Percentiles rank a stretch among this genome's conserved stretches.
These are phyloP conservation scores for Ascoidea rubescens DNA, from an alignment of 805 yeast species.

Conservation along the genomic window DNA sequence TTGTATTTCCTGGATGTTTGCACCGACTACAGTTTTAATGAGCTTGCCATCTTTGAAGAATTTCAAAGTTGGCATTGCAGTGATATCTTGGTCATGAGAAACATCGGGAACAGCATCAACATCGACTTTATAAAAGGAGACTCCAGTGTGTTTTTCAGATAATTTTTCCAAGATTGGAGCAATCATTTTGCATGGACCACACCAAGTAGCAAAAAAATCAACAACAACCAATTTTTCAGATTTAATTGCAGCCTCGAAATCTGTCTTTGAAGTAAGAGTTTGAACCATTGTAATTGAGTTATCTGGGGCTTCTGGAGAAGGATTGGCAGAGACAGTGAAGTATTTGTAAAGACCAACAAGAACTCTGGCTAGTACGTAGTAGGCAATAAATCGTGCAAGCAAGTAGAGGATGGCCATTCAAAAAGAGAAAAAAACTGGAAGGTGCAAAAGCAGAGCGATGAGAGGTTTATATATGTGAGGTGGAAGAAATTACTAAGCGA, in stretches of 20 bases:
- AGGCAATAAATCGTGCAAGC: too few relatives aligned
- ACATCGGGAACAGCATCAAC: slow-evolving; percentile 73
- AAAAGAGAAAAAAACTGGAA: too few relatives aligned
- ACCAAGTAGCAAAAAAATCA: slow-evolving; percentile 65
- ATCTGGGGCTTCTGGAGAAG: not conserved
- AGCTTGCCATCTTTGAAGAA: slow-evolving; percentile 76
- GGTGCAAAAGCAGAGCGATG: too few relatives aligned
- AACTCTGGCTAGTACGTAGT: not conserved
- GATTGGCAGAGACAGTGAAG: not conserved
- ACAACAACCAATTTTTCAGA: slow-evolving; percentile 71
- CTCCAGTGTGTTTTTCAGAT: slow-evolving; percentile 43
- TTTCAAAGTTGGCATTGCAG: slow-evolving; percentile 56
- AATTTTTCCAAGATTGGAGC: slow-evolving; percentile 53
- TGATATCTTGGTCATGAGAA: slow-evolving; percentile 48
- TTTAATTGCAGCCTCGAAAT: slow-evolving; percentile 53
- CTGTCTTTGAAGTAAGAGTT: slow-evolving; percentile 32
- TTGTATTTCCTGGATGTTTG: slow-evolving; percentile 76
- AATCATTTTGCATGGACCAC: slow-evolving; percentile 69
- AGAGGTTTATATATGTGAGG: too few relatives aligned
- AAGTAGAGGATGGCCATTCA: too few relatives aligned
- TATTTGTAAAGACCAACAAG: not conserved
- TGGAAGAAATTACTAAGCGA: too few relatives aligned
- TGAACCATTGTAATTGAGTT: slow-evolving; percentile 41
- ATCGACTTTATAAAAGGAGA: slow-evolving; percentile 79
- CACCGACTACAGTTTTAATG: slow-evolving; percentile 75